Evolutionary conservation across 148 eudicot genomes (phyloP).

Genomic region (Drosera capensis): DNA sequence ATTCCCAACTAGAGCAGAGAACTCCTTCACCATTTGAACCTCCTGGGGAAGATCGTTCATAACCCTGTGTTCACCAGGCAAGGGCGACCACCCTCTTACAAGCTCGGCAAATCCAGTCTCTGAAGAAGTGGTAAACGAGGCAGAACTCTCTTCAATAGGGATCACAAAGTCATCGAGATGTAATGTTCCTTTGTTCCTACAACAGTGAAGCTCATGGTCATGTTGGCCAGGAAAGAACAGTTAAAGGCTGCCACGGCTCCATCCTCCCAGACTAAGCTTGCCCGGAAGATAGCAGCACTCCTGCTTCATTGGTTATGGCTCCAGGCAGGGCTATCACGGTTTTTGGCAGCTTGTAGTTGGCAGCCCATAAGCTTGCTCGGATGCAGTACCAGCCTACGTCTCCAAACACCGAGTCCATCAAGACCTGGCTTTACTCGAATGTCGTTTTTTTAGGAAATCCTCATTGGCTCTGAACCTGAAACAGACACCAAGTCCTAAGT

Average conservation of each 20-base stretch:
- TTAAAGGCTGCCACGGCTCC: constrained; percentile 36
- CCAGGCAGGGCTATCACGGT: constrained; percentile 24
- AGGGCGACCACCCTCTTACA: constrained; percentile 18
- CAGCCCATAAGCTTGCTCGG: constrained; percentile 35
- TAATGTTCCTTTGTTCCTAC: constrained; percentile 37
- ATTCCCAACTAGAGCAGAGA: constrained; percentile 23
- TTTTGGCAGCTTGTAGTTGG: constrained; percentile 37
- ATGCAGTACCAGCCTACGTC: constrained; percentile 63
- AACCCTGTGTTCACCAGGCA: constrained; percentile 25
- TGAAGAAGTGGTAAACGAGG: constrained; percentile 19
- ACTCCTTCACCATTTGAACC: constrained; percentile 37
- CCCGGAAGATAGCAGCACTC: constrained; percentile 39
- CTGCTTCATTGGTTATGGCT: constrained; percentile 23
- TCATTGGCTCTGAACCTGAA: constrained; percentile 26
- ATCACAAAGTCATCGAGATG: constrained; percentile 23
- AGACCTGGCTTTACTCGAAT: constrained; percentile 54
- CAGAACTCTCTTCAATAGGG: constrained; percentile 19
- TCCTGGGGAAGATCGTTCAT: constrained; percentile 35
- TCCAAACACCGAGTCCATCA: constrained; percentile 51
- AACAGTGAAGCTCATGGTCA: constrained; percentile 33
- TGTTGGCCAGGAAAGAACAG: constrained; percentile 40
- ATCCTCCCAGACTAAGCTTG: constrained; percentile 43
- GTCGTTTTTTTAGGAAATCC: constrained; percentile 35
- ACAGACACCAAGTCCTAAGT: not conserved
- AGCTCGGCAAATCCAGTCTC: constrained; percentile 14